phyloP scores from a whole-genome alignment of 2,329 filamentous ascomycete species.

The Fusarium bactridioides region DNA sequence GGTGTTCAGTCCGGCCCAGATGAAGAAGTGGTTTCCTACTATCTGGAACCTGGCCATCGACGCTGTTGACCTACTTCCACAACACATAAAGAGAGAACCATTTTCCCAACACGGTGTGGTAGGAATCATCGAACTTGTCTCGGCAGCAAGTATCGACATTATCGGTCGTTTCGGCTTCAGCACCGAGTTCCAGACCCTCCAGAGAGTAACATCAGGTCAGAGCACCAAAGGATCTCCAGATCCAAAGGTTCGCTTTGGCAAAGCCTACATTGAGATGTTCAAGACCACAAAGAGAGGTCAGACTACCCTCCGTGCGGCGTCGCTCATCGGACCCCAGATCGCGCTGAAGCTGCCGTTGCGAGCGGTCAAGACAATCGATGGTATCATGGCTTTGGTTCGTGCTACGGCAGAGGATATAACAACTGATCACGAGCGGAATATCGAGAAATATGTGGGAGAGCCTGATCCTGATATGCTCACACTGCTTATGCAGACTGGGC shows the following conservation, averaged over 20 bases:
- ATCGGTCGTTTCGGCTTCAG: background rate
- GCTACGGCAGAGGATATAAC: background rate
- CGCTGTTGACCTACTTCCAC: background rate
- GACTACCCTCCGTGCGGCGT: background rate
- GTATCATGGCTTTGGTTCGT: background rate
- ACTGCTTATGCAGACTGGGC: background rate
- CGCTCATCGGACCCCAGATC: background rate
- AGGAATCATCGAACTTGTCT: background rate
- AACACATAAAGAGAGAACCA: background rate
- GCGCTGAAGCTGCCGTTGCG: background rate
- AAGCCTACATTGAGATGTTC: background rate
- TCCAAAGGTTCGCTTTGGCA: background rate
- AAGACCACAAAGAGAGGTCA: background rate
- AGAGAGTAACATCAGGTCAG: background rate
- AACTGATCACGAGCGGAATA: background rate
- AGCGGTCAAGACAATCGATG: background rate
- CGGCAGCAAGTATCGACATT: background rate
- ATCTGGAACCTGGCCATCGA: background rate
- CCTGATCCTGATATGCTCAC: background rate
- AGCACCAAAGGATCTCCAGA: background rate
- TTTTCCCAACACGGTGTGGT: background rate
- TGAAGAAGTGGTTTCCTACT: background rate
- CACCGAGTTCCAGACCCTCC: background rate
- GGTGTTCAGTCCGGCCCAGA: background rate
- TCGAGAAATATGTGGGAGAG: rapidly evolving